Percentiles rank a stretch among this genome's conserved stretches.
Evolutionary conservation across 1,284 basidiomycete species (phyloP).

Genomic region (Butyriboletus appendiculatus): DNA sequence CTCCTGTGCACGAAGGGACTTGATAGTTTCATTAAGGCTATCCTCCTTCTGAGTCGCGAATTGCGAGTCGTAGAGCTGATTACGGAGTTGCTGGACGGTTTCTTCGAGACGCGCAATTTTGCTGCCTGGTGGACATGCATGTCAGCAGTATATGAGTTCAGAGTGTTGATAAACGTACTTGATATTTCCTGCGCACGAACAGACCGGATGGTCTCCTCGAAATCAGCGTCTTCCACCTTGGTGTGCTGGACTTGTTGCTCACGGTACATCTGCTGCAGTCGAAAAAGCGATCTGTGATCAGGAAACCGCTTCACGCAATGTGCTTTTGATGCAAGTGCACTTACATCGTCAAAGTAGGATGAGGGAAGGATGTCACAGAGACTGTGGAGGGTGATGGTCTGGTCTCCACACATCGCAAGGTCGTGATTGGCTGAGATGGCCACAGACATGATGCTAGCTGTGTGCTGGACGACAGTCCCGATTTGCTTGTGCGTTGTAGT

Average conservation of each 20-base stretch:
- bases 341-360: conserved; percentile 5
- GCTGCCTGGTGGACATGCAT: not conserved
- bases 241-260: not conserved
- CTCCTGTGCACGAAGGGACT: no score
- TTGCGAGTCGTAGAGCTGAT: no score
- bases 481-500: conserved; percentile 1
- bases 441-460: not conserved
- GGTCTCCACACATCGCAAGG: not conserved
- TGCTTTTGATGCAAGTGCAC: not conserved
- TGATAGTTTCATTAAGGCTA: no score
- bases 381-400: not conserved
- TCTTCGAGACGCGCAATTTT: not conserved
- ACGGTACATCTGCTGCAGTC: not conserved
- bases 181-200: not conserved
- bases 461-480: conserved; percentile 3
- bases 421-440: conserved; percentile 5
- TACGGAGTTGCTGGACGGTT: not conserved
- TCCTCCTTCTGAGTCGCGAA: no score
- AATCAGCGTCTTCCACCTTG: not conserved
- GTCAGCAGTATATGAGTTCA: not conserved
- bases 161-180: not conserved
- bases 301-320: not conserved
- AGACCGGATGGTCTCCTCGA: not conserved
- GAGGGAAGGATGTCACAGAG: conserved; percentile 4
- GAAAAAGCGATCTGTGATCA: not conserved